A percentile compares a stretch with the other conserved stretches of the same genome.
phyloP scores from a whole-genome alignment of 2,329 filamentous ascomycete genomes.

The Xylaria sp. region DNA sequence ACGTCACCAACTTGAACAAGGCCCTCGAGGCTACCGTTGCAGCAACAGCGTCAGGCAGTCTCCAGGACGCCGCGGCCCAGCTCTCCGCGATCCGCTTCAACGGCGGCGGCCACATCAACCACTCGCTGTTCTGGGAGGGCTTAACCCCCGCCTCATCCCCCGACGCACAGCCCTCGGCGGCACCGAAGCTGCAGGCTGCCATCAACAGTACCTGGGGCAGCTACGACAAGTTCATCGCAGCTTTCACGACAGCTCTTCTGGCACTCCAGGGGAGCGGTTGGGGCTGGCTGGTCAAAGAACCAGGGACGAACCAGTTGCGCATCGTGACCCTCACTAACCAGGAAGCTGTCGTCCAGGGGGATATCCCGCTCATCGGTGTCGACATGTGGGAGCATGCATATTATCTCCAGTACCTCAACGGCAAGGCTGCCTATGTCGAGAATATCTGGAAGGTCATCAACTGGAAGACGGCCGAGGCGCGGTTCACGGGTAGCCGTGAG shows the following conservation, averaged over 20 bases:
- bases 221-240: conserved; percentile 67
- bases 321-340: conserved; percentile 88
- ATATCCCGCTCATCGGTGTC: conserved; percentile 75
- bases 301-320: conserved; percentile 63
- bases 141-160: conserved; percentile 65
- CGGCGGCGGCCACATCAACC: conserved; percentile 91
- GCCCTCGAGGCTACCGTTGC: conserved; percentile 65
- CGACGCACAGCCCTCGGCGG: conserved; percentile 61
- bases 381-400: conserved; percentile 97
- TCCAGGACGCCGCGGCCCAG: conserved; percentile 66
- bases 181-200: conserved; percentile 63
- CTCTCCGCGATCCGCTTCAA: conserved; percentile 82
- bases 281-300: conserved; percentile 81
- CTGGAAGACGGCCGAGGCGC: conserved; percentile 72
- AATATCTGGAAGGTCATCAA: conserved; percentile 82
- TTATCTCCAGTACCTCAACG: conserved; percentile 82
- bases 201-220: conserved; percentile 73
- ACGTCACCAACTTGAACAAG: conserved; percentile 76
- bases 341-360: conserved; percentile 69
- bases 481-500: conserved; percentile 52
- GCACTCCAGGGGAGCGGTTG: conserved; percentile 84
- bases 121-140: conserved; percentile 91
- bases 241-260: conserved; percentile 69
- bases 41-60: conserved; percentile 59
- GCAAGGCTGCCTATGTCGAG: conserved; percentile 75